phyloP scores from a whole-genome alignment of 768 basidiomycete species.

The Mycena latifolia region DNA sequence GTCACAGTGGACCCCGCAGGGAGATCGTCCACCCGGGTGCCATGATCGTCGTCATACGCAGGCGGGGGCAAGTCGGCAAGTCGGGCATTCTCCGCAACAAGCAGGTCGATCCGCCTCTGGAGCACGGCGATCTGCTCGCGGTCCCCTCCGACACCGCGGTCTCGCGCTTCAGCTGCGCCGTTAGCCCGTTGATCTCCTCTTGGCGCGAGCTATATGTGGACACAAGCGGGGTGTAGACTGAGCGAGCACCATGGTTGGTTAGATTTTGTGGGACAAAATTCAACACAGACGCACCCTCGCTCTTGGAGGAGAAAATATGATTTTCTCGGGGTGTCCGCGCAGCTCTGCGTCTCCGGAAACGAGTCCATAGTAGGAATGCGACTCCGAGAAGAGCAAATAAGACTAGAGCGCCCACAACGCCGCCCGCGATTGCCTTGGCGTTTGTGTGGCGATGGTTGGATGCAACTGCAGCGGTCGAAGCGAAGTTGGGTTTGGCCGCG shows the following conservation, averaged over 20 bases:
- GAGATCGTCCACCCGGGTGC: background rate
- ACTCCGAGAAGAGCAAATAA: background rate
- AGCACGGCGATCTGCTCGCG: background rate
- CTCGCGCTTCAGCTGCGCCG: background rate
- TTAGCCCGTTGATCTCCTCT: background rate
- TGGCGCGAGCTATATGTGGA: no score
- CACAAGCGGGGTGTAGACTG: background rate
- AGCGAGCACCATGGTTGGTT: background rate
- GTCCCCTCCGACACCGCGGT: background rate
- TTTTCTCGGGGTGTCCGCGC: background rate
- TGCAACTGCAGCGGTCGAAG: no score
- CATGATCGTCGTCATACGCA: background rate
- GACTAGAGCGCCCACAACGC: background rate
- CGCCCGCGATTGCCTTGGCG: background rate
- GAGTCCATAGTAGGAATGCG: background rate
- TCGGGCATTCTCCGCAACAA: background rate
- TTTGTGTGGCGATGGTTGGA: background rate
- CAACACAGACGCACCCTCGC: background rate
- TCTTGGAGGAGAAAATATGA: background rate
- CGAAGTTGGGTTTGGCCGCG: slow-evolving; percentile 1
- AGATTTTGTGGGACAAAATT: background rate
- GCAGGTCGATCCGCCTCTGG: background rate
- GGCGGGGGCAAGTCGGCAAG: background rate
- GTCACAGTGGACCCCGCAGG: background rate
- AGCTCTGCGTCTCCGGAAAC: background rate